phyloP scores from a whole-genome alignment of 148 eudicot species.

The Beta vulgaris region DNA sequence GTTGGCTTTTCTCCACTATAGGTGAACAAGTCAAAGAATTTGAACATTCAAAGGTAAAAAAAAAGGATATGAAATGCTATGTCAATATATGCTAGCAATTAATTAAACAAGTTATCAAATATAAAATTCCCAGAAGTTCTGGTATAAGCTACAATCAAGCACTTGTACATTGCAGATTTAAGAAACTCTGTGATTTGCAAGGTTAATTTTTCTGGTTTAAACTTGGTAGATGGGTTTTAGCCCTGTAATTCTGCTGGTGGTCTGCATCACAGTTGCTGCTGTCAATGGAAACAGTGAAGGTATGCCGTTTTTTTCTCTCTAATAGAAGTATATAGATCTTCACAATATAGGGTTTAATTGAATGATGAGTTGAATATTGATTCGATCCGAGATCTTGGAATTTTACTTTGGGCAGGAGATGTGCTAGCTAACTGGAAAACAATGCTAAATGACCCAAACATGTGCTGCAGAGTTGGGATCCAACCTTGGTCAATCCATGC shows the following conservation, averaged over 20 bases:
- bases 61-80: neutral
- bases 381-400: too few relatives aligned
- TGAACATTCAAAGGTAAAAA: neutral
- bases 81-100: neutral
- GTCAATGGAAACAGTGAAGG: slow-evolving; percentile 37
- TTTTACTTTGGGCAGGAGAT: slow-evolving; percentile 5
- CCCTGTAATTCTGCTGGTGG: slow-evolving; percentile 16
- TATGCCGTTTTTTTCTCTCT: slow-evolving; percentile 1
- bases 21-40: neutral
- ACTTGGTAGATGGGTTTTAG: slow-evolving; percentile 19
- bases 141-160: neutral
- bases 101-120: neutral
- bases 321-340: too few relatives aligned
- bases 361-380: too few relatives aligned
- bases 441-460: slow-evolving; percentile 17
- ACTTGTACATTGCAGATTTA: neutral
- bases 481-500: slow-evolving; percentile 26
- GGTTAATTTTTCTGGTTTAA: neutral
- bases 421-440: slow-evolving; percentile 5
- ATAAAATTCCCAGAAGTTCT: neutral
- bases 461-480: slow-evolving; percentile 36
- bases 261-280: slow-evolving; percentile 21
- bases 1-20: neutral
- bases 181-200: neutral
- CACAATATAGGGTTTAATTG: too few relatives aligned